A percentile compares a stretch with the other conserved stretches of the same genome.
These are phyloP conservation scores for Malassezia vespertilionis DNA, from an alignment of 1,284 basidiomycete species.

Conservation along the genomic window DNA sequence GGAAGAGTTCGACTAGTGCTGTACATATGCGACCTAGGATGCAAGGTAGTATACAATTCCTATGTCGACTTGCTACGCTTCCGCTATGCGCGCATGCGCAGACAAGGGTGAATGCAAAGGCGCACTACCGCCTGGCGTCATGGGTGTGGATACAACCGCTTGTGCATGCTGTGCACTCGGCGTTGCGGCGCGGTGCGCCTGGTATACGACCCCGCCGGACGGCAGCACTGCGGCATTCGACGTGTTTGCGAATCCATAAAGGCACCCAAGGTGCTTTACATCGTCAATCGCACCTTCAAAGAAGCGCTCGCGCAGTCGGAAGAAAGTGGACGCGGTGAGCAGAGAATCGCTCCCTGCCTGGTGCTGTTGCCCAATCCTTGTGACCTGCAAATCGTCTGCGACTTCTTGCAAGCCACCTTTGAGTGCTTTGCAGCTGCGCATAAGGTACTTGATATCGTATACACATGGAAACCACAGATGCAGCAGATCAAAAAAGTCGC, in stretches of 20 bases:
- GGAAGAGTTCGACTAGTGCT: slow-evolving; percentile 22
- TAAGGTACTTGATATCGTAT: slow-evolving; percentile 96
- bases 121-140: slow-evolving; percentile 6
- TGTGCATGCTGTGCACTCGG: slow-evolving; percentile 1
- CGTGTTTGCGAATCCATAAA: slow-evolving; percentile 38
- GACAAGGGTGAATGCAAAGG: slow-evolving; percentile 1
- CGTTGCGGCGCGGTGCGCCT: slow-evolving; percentile 1
- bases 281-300: slow-evolving; percentile 72
- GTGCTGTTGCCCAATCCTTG: slow-evolving; percentile 81
- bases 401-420: slow-evolving; percentile 93
- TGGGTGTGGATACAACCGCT: slow-evolving; percentile 2
- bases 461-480: slow-evolving; percentile 90
- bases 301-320: slow-evolving; percentile 84
- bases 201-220: slow-evolving; percentile 8
- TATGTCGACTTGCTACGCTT: background rate
- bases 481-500: slow-evolving; percentile 78
- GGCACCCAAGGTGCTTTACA: slow-evolving; percentile 39
- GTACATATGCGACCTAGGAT: slow-evolving; percentile 6
- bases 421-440: slow-evolving; percentile 73
- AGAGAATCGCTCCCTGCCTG: slow-evolving; percentile 93
- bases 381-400: slow-evolving; percentile 79
- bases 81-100: background rate
- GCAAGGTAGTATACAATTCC: background rate
- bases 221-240: slow-evolving; percentile 3
- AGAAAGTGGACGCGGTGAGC: slow-evolving; percentile 82